phyloP scores from a whole-genome alignment of 805 yeast genomes.

The Wickerhamomyces alni region DNA sequence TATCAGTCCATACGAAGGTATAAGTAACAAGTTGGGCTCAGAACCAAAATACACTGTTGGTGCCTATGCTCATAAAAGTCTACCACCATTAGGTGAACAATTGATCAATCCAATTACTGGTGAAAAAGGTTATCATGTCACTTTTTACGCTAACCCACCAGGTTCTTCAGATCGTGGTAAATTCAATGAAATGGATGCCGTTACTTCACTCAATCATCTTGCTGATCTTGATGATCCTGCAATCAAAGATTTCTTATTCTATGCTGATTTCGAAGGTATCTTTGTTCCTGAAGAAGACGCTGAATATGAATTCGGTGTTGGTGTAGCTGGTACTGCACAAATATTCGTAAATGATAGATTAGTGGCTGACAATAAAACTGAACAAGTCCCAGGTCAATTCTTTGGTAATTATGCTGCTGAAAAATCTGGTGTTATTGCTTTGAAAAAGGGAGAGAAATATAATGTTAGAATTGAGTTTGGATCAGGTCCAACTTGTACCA shows the following conservation, averaged over 20 bases:
- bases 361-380: conserved; percentile 46
- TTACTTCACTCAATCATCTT: conserved; percentile 15
- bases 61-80: conserved; percentile 27
- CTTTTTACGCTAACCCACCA: conserved; percentile 19
- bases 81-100: conserved; percentile 25
- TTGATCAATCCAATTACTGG: conserved; percentile 9
- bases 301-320: conserved; percentile 43
- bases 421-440: conserved; percentile 28
- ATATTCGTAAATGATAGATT: conserved; percentile 44
- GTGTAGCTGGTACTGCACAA: conserved; percentile 49
- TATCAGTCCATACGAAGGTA: conserved; percentile 42
- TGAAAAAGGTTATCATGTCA: conserved; percentile 20
- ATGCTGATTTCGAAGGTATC: conserved; percentile 37
- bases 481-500: conserved; percentile 33
- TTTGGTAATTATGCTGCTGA: conserved; percentile 50
- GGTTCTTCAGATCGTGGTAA: conserved; percentile 17
- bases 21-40: conserved; percentile 22
- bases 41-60: conserved; percentile 26
- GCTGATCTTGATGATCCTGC: conserved; percentile 23
- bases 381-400: conserved; percentile 47
- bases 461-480: conserved; percentile 43
- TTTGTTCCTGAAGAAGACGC: conserved; percentile 41
- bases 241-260: conserved; percentile 26
- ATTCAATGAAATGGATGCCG: conserved; percentile 22
- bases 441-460: conserved; percentile 39